These are phyloP conservation scores for Chalciporus sphaerocephalus DNA, from an alignment of 768 basidiomycete species.

Conservation along the genomic window DNA sequence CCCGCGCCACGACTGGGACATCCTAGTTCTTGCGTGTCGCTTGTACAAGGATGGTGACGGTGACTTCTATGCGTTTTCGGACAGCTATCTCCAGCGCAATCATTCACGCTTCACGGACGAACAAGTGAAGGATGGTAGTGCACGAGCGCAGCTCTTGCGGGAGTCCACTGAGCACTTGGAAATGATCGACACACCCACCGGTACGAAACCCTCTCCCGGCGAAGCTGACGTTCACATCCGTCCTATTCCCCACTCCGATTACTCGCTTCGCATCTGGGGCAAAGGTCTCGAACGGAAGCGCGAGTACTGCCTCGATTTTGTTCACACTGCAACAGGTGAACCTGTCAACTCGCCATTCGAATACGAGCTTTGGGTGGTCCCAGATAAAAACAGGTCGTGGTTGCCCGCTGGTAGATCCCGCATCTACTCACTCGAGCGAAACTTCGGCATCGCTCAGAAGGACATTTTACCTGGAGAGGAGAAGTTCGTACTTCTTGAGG, in stretches of 20 bases:
- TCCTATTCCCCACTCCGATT: neutral
- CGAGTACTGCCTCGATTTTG: neutral
- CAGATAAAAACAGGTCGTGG: neutral
- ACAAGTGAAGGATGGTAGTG: neutral
- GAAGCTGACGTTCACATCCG: neutral
- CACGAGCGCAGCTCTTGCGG: neutral
- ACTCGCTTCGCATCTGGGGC: conserved; percentile 1
- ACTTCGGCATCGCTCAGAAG: neutral
- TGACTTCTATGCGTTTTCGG: neutral
- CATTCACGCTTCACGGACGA: neutral
- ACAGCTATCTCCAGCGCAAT: neutral
- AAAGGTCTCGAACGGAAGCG: neutral
- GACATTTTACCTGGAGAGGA: neutral
- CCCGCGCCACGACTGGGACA: neutral
- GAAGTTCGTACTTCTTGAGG: neutral
- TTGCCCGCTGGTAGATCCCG: neutral
- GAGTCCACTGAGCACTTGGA: neutral
- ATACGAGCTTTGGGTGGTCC: neutral
- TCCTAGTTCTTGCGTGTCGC: neutral
- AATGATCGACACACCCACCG: neutral
- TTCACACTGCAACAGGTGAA: neutral
- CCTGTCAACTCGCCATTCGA: neutral
- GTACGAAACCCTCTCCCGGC: neutral
- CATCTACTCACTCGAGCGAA: neutral
- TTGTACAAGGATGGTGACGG: neutral